These are phyloP conservation scores for Eimeria zaria DNA, from an alignment of 169 alveolate genomes.

Conservation along the genomic window DNA sequence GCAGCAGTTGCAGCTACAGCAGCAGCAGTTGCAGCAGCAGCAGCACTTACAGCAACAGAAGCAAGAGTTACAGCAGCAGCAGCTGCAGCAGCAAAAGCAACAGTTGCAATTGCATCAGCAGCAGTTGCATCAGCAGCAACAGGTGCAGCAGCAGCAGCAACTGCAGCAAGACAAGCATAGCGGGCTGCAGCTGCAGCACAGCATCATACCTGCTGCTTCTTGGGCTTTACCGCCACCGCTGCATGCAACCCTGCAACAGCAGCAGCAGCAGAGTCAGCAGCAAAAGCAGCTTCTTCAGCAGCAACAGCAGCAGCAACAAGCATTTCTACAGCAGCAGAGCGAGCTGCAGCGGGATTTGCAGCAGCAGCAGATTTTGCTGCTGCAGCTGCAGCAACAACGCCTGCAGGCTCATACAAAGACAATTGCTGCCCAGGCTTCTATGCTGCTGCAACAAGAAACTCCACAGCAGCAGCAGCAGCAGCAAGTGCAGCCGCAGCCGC, in stretches of 20 bases:
- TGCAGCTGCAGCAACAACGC: slow-evolving; percentile 51
- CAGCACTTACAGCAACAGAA: not conserved
- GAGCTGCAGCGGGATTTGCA: slow-evolving; percentile 12
- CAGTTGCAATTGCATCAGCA: not conserved
- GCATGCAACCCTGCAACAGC: slow-evolving; percentile 3
- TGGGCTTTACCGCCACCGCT: not conserved
- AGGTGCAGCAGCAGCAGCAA: slow-evolving; percentile 49
- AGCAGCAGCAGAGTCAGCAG: slow-evolving; percentile 29
- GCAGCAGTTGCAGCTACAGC: not conserved
- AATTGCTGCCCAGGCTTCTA: not conserved
- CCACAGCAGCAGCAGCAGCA: not conserved
- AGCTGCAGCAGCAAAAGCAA: not conserved
- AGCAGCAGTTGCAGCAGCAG: slow-evolving; percentile 2
- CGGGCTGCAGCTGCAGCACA: slow-evolving; percentile 1
- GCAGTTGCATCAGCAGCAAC: slow-evolving; percentile 9
- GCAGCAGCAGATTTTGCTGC: slow-evolving; percentile 17
- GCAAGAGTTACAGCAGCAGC: slow-evolving; percentile 7
- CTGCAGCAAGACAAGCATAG: not conserved
- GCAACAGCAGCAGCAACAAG: slow-evolving; percentile 37
- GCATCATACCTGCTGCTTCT: not conserved
- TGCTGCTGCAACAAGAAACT: slow-evolving; percentile 9
- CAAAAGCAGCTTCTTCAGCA: slow-evolving; percentile 29
- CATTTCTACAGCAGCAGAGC: not conserved
- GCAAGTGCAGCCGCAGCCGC: not conserved
- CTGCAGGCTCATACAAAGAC: not conserved